Evolutionary conservation across 257 asterid species (phyloP).

Genomic region (Gentiana straminea): DNA sequence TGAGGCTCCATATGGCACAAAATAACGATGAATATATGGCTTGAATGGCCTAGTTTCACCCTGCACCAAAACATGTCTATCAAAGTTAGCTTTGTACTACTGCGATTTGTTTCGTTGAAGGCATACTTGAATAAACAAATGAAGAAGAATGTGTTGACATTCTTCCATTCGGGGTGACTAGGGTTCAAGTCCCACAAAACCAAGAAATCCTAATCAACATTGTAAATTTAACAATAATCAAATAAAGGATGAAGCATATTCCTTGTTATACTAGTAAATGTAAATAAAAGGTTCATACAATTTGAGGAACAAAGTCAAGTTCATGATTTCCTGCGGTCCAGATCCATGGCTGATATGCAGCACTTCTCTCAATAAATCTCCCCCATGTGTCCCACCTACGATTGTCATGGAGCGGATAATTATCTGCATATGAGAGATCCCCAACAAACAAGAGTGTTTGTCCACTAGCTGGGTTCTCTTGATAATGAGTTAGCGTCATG

Average conservation of each 20-base stretch:
- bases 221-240: not conserved
- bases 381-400: slow-evolving; percentile 67
- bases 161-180: no score
- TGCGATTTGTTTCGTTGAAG: no score
- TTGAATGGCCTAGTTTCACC: slow-evolving; percentile 49
- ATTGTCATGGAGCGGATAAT: slow-evolving; percentile 49
- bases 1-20: slow-evolving; percentile 37
- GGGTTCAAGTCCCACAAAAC: no score
- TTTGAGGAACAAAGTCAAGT: slow-evolving; percentile 39
- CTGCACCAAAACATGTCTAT: slow-evolving; percentile 16
- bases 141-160: no score
- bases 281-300: slow-evolving; percentile 24
- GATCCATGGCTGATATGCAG: slow-evolving; percentile 65
- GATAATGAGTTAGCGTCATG: slow-evolving; percentile 46
- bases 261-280: not conserved
- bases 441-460: slow-evolving; percentile 48
- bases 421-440: slow-evolving; percentile 65
- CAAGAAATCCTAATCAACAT: not conserved
- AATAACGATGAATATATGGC: slow-evolving; percentile 45
- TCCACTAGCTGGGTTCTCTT: slow-evolving; percentile 40
- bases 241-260: not conserved
- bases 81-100: not conserved
- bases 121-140: no score
- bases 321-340: slow-evolving; percentile 72
- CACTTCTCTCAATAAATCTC: slow-evolving; percentile 50